Evolutionary conservation across 495 filamentous ascomycete genomes (phyloP).

Genomic region (Aspergillus indologenus): DNA sequence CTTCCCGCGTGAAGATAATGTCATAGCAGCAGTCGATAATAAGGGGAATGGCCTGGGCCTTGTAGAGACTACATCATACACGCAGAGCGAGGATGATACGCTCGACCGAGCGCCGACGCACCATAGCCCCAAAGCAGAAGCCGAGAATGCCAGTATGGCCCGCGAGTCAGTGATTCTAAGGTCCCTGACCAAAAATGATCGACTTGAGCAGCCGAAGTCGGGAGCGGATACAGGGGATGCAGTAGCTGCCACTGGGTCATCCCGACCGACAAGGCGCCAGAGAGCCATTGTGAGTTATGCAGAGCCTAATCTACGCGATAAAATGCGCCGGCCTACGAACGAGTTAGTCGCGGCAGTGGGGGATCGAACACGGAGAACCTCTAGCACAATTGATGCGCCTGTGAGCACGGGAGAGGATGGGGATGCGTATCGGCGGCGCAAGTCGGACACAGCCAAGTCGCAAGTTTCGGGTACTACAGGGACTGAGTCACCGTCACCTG

Average conservation of each 20-base stretch:
- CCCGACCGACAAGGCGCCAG: slow-evolving; percentile 61
- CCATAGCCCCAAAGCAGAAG: no score
- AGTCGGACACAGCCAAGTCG: slow-evolving; percentile 2
- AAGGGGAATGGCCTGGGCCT: neutral
- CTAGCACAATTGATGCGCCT: slow-evolving; percentile 24
- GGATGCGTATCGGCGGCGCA: slow-evolving; percentile 8
- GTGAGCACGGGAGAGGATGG: slow-evolving; percentile 22
- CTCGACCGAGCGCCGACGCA: no score
- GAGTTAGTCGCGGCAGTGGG: slow-evolving; percentile 69
- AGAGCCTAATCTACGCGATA: slow-evolving; percentile 78
- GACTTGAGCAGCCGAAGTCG: neutral
- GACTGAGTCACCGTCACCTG: slow-evolving; percentile 5
- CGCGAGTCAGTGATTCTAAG: neutral
- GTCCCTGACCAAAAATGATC: neutral
- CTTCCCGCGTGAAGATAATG: neutral
- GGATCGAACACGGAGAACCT: slow-evolving; percentile 41
- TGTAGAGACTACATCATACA: neutral
- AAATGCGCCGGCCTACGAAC: slow-evolving; percentile 82
- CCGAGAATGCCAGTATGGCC: neutral
- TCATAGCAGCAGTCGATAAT: neutral
- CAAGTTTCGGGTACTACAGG: slow-evolving; percentile 12
- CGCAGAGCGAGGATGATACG: no score
- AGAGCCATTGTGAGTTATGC: slow-evolving; percentile 74
- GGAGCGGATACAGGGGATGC: neutral
- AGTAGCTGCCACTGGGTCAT: slow-evolving; percentile 37